Evolutionary conservation across 108 stramenopile genomes (phyloP).

Genomic region (Skeletonema costatum): DNA sequence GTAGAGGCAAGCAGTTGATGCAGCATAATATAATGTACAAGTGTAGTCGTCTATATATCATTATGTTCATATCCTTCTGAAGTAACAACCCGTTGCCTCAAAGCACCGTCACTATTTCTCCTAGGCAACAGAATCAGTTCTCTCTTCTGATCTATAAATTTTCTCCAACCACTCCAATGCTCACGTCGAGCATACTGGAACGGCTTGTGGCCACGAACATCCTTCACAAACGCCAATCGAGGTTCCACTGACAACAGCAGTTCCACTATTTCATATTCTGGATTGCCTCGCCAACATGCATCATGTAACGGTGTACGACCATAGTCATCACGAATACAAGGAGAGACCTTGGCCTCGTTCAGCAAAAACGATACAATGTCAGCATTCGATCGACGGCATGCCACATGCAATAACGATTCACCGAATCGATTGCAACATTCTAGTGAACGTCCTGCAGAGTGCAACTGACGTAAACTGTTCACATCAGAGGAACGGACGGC

Average conservation of each 20-base stretch:
- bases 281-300: constrained; percentile 81
- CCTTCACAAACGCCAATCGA: constrained; percentile 57
- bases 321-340: constrained; percentile 78
- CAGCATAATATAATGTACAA: too few species aligned
- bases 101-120: background rate
- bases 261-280: constrained; percentile 59
- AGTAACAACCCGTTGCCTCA: background rate
- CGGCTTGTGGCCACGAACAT: constrained; percentile 67
- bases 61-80: too few species aligned
- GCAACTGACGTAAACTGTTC: constrained; percentile 41
- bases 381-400: constrained; percentile 75
- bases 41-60: too few species aligned
- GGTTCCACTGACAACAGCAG: constrained; percentile 63
- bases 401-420: constrained; percentile 84
- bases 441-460: constrained; percentile 31
- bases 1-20: too few species aligned
- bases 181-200: constrained; percentile 76
- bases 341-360: constrained; percentile 46
- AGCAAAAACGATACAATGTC: constrained; percentile 68
- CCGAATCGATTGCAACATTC: constrained; percentile 85
- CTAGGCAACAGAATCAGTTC: constrained; percentile 11
- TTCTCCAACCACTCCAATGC: constrained; percentile 66
- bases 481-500: constrained; percentile 64
- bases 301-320: constrained; percentile 90
- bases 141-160: constrained; percentile 49